A percentile compares a stretch with the other conserved stretches of the same genome.
These are phyloP conservation scores for Hsuehochloa calcarea DNA, from an alignment of 176 grass and related monocot species.

Conservation along the genomic window DNA sequence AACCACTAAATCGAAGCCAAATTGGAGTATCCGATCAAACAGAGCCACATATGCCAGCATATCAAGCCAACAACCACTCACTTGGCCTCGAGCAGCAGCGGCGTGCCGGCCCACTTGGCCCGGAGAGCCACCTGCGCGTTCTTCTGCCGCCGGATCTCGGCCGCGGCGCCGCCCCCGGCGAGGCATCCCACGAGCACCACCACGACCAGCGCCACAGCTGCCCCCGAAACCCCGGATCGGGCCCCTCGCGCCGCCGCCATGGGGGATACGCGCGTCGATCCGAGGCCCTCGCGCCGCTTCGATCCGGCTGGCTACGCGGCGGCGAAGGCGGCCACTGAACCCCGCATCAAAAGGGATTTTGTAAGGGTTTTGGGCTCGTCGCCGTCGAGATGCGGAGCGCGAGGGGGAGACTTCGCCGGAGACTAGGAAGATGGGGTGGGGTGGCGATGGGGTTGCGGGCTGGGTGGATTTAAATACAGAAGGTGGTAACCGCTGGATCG, in stretches of 20 bases:
- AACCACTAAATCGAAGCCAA: background rate
- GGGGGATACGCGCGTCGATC: conserved; percentile 11
- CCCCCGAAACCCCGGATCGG: conserved; percentile 39
- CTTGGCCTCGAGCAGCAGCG: conserved; percentile 85
- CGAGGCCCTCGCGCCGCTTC: background rate
- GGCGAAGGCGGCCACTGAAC: background rate
- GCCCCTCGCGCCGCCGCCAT: conserved; percentile 29
- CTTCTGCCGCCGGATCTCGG: conserved; percentile 67
- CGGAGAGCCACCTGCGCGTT: conserved; percentile 87
- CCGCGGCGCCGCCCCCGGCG: background rate
- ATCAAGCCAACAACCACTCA: conserved; percentile 23
- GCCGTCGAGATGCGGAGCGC: conserved; percentile 43
- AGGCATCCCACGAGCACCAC: conserved; percentile 37
- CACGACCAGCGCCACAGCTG: conserved; percentile 7
- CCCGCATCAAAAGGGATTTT: conserved; percentile 32
- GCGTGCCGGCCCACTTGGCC: conserved; percentile 88
- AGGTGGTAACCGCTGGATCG: conserved; percentile 5
- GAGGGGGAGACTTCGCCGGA: conserved; percentile 41
- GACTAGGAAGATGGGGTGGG: background rate
- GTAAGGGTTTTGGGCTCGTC: conserved; percentile 6
- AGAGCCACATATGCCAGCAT: background rate
- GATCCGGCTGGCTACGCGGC: conserved; percentile 25
- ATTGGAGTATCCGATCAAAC: background rate
- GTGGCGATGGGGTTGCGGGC: background rate
- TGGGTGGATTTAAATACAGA: background rate